Percentiles rank a stretch among this genome's conserved stretches.
Evolutionary conservation across 1,284 basidiomycete species (phyloP).

Genomic region (Phellinidium pouzarii): DNA sequence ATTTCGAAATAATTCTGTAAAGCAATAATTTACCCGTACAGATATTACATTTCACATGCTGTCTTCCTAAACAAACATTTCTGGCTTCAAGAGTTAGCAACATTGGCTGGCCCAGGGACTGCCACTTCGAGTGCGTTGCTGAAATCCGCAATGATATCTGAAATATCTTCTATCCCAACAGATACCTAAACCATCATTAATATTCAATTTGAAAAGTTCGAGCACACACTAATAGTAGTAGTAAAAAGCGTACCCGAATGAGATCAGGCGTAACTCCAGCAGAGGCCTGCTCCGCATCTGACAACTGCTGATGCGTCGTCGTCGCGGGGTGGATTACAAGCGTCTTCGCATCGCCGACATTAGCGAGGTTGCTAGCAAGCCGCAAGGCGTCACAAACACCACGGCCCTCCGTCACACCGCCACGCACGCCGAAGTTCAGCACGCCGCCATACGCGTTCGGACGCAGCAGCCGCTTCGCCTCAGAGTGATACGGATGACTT

Average conservation of each 20-base stretch:
- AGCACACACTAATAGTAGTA: not conserved
- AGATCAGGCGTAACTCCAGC: constrained; percentile 78
- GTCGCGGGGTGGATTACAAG: constrained; percentile 78
- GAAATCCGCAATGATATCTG: constrained; percentile 84
- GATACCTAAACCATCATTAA: constrained; percentile 36
- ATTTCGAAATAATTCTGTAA: not conserved
- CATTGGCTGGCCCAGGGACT: not conserved
- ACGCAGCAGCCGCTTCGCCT: constrained; percentile 57
- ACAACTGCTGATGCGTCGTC: constrained; percentile 61
- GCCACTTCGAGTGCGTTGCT: constrained; percentile 43
- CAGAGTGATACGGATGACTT: constrained; percentile 55
- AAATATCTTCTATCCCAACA: constrained; percentile 82
- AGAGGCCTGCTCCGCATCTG: constrained; percentile 56
- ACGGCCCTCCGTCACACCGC: constrained; percentile 53
- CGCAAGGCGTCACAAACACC: constrained; percentile 56
- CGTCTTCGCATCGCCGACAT: constrained; percentile 76
- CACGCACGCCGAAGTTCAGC: constrained; percentile 78
- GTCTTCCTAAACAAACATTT: no score
- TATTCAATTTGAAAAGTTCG: not conserved
- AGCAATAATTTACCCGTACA: not conserved
- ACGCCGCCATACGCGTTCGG: constrained; percentile 66
- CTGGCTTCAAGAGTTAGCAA: not conserved
- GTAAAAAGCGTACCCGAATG: constrained; percentile 54
- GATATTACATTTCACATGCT: no score
- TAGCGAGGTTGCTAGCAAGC: constrained; percentile 55